Evolutionary conservation across 2,329 filamentous ascomycete genomes (phyloP).

Genomic region (Lasiodiplodia sp.): DNA sequence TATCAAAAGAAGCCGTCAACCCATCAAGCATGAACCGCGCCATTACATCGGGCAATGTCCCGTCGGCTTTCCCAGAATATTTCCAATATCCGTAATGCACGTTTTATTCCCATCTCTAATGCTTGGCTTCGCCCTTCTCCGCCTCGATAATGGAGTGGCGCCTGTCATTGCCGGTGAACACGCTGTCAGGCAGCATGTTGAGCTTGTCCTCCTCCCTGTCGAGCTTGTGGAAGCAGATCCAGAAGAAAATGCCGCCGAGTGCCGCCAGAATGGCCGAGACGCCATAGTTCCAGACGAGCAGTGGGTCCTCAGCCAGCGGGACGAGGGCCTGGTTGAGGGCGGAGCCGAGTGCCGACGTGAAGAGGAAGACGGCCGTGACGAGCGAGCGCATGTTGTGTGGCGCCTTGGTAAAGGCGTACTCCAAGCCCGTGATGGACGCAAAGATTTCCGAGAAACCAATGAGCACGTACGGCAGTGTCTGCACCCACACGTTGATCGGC

Average conservation of each 20-base stretch:
- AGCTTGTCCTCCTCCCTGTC: slow-evolving; percentile 73
- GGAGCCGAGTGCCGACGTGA: slow-evolving; percentile 73
- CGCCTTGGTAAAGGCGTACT: slow-evolving; percentile 80
- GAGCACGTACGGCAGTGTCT: slow-evolving; percentile 59
- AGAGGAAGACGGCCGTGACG: slow-evolving; percentile 72
- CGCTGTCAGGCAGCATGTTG: slow-evolving; percentile 63
- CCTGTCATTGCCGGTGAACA: slow-evolving; percentile 42
- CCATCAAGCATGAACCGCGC: neutral
- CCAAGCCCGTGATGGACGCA: slow-evolving; percentile 68
- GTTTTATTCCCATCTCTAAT: neutral
- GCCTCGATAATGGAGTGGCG: slow-evolving; percentile 34
- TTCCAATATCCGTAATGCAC: neutral
- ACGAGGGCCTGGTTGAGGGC: slow-evolving; percentile 75
- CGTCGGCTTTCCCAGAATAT: neutral
- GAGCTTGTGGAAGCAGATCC: slow-evolving; percentile 70
- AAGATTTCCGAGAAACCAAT: slow-evolving; percentile 66
- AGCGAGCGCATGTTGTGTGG: slow-evolving; percentile 82
- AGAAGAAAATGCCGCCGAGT: slow-evolving; percentile 70
- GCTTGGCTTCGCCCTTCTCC: slow-evolving; percentile 13
- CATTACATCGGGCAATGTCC: neutral
- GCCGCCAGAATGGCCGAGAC: slow-evolving; percentile 68
- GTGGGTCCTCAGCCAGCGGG: slow-evolving; percentile 67
- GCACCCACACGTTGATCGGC: slow-evolving; percentile 70
- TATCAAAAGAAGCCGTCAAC: neutral
- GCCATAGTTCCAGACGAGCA: slow-evolving; percentile 76